Evolutionary conservation across 352 stramenopile genomes (phyloP).

Genomic region (Phytophthora foliorum): DNA sequence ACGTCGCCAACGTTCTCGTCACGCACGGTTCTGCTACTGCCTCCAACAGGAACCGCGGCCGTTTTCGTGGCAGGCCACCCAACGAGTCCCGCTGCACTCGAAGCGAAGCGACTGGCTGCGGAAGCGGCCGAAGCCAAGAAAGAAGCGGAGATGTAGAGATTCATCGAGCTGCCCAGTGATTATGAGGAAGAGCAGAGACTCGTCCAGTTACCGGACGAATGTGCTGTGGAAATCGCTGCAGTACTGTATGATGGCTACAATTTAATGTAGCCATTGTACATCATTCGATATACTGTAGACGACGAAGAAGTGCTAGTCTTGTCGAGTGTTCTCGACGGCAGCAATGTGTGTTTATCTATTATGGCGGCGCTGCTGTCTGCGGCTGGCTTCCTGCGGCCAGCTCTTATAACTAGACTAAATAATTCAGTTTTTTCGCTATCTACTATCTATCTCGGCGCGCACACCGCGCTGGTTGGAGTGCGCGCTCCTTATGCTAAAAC

Average conservation of each 20-base stretch:
- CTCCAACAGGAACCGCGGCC: no score
- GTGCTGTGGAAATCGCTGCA: no score
- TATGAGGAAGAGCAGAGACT: no score
- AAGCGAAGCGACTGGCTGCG: no score
- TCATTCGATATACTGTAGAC: conserved; percentile 22
- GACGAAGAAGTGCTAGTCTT: conserved; percentile 2
- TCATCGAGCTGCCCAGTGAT: no score
- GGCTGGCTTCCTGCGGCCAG: conserved; percentile 26
- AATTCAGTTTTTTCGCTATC: conserved; percentile 22
- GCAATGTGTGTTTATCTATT: conserved; percentile 29
- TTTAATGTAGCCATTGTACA: background rate
- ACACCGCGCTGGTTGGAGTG: conserved; percentile 7
- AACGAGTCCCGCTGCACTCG: no score
- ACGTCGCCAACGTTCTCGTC: no score
- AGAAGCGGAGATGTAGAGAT: no score
- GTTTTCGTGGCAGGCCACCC: no score
- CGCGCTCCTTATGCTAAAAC: conserved; percentile 20
- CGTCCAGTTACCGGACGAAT: no score
- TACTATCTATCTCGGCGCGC: conserved; percentile 32
- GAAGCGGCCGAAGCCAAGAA: no score
- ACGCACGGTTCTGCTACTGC: no score
- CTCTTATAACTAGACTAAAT: conserved; percentile 33
- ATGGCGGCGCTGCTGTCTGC: conserved; percentile 11
- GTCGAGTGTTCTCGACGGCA: conserved; percentile 15
- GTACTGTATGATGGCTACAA: conserved; percentile 5